These are phyloP conservation scores for Globisporangium spinosum DNA, from an alignment of 352 stramenopile species.

Conservation along the genomic window DNA sequence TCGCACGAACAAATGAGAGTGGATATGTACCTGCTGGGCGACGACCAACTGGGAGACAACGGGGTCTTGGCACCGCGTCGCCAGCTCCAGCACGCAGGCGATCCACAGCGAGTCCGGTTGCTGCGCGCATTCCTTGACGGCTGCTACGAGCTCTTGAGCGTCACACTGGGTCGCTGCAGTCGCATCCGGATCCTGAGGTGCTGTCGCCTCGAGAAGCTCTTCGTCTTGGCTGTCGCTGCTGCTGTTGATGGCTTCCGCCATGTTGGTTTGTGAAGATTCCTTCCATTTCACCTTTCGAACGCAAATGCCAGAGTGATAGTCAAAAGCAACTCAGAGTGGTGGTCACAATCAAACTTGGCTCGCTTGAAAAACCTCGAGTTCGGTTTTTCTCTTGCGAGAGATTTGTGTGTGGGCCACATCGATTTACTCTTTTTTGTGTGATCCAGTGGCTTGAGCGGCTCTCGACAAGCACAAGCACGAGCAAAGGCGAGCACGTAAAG, in stretches of 20 bases:
- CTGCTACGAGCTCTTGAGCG: not conserved
- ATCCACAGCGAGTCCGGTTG: constrained; percentile 7
- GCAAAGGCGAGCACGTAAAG: not conserved
- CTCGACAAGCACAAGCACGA: constrained; percentile 8
- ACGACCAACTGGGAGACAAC: constrained; percentile 1
- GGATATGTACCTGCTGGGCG: constrained; percentile 3
- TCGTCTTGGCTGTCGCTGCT: not conserved
- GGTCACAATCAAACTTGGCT: not conserved
- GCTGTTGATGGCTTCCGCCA: not conserved
- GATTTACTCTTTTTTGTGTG: not conserved
- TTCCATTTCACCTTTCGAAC: not conserved
- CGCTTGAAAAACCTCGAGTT: not conserved
- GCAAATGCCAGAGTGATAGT: not conserved
- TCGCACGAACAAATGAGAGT: not conserved
- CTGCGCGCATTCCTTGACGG: not conserved
- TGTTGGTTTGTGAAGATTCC: not conserved
- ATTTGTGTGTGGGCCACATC: not conserved
- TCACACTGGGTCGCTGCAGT: constrained; percentile 1
- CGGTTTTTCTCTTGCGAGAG: not conserved
- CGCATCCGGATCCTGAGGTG: not conserved
- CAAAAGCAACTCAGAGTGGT: not conserved
- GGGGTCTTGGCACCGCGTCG: constrained; percentile 4
- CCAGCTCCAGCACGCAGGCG: constrained; percentile 13
- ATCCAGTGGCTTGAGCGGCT: constrained; percentile 13
- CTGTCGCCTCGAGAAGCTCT: not conserved